Base-by-base conservation (phyloP, 345 rosid genomes). In the Dovyalis caffra region DNA sequence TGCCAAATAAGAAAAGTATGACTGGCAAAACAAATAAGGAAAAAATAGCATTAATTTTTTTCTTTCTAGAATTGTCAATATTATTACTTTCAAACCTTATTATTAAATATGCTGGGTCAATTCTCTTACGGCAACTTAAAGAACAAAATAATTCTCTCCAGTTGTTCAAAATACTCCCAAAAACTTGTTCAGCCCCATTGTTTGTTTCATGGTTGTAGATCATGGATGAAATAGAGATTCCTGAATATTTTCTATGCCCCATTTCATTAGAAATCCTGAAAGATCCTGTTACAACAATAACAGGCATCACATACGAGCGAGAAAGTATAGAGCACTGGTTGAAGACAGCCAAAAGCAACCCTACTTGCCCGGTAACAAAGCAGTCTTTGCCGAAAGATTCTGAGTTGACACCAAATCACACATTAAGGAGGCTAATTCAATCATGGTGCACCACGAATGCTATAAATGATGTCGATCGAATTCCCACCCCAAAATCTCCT, bases 251-350 rank as follows among this genome's bases (percentile, higher is more conserved):
- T 74, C 15, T 86, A 25, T 89, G 93, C 47, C 93, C 90, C 33
- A 87, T 89, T 31, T 89, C 93, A 4, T 83, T 89, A 0, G 87
- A 89, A 31, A 81, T 87, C 83, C 85, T 89, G 87, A 83, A 69
- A 68, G 91, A 87, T 68, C 91, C 93, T 4, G 93, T 89, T n/a
- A 89, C 90, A 5, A 79, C 89, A 23, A 57, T 84, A 32, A 84
- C 91, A 4, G 90, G 93, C 38, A 89, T 89, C 70, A 86, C 91
- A 11, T 89, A 89, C 71, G 90, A 89, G 26, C 80, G 90, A 0
- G 83, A 85, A 35, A 86, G 88, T 88, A 87, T 87, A 61, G 93
- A 89, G 71, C 51, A 79, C 5, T 89, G 93, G 93, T 29, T 89
- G 26, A 71, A 62, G 56, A 79, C 75, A 6, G 70, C 76, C 34